phyloP scores from a whole-genome alignment of 2,329 filamentous ascomycete genomes.

The Huntiella moniliformis region DNA sequence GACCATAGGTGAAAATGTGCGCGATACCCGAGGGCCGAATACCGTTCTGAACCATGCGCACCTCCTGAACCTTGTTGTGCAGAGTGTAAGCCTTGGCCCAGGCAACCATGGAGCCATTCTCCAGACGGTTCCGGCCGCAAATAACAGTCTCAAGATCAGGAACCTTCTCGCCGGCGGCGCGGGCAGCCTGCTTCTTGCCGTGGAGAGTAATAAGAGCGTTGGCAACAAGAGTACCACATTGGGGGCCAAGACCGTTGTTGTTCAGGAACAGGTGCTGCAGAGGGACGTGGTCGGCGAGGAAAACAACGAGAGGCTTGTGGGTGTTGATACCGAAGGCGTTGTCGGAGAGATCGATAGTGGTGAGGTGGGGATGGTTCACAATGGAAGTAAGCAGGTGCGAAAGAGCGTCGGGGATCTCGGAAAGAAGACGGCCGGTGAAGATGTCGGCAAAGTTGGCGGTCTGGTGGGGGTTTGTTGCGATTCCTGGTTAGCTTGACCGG shows the following conservation, averaged over 20 bases:
- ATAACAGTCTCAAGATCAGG: slow-evolving; percentile 88
- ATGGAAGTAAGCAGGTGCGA: slow-evolving; percentile 71
- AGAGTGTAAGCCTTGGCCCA: slow-evolving; percentile 80
- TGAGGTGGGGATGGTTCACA: slow-evolving; percentile 66
- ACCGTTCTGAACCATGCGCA: slow-evolving; percentile 98
- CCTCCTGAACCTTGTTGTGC: slow-evolving; percentile 60
- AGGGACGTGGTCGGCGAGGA: slow-evolving; percentile 72
- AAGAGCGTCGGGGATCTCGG: slow-evolving; percentile 82
- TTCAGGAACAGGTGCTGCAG: slow-evolving; percentile 90
- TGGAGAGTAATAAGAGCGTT: slow-evolving; percentile 72
- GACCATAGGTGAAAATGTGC: slow-evolving; percentile 58
- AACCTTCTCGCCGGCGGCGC: slow-evolving; percentile 51
- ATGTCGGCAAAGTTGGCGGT: slow-evolving; percentile 88
- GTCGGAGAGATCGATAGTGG: slow-evolving; percentile 88
- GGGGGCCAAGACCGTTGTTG: slow-evolving; percentile 92
- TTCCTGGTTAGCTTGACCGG: too few species aligned
- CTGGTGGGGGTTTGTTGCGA: slow-evolving; percentile 19
- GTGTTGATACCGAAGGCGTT: slow-evolving; percentile 96
- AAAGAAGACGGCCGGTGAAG: slow-evolving; percentile 84
- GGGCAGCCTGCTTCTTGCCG: slow-evolving; percentile 61
- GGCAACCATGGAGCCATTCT: slow-evolving; percentile 88
- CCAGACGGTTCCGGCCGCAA: slow-evolving; percentile 85
- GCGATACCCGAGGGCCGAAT: slow-evolving; percentile 88
- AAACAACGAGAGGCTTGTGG: slow-evolving; percentile 77
- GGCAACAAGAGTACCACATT: slow-evolving; percentile 74